Base-by-base conservation (phyloP, 345 rosid species). In the Citrus maxima region DNA sequence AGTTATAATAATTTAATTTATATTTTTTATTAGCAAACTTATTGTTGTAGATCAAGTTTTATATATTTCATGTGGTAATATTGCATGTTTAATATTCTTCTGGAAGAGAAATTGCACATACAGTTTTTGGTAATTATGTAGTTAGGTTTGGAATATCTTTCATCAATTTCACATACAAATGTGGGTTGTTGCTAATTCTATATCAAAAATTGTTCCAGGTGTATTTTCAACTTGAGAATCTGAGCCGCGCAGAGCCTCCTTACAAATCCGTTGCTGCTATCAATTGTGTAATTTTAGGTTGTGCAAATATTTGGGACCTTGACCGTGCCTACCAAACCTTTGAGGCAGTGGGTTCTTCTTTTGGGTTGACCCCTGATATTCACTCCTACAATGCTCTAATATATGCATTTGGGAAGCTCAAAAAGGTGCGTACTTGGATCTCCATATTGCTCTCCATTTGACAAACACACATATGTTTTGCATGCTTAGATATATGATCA, bases 241-340 rank as follows among this genome's bases (percentile, higher is more conserved):
- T 92, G 88, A 91, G 91, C 75, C 80, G 60, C 66, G 93, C 90
- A 67, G 89, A 94, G 25, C 88, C 88, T 66, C 97, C 97, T 49
- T 90, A 90, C 85, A 96, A 93, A 85, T 96, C 99, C 64, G 92
- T 94, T 70, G 93, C 97, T 87, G 98, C 97, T 80, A 80, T 96
- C 65, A 96, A 96, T 82, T 96, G 98, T 90, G 77, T 96, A 75
- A 84, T 96, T 83, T 84, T 93, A 74, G 99, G 99, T 60, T 94
- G 97, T 78, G 98, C 98, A 82, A 90, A 90, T 86, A 88, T 86
- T 84, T 94, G 99, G 99, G 99, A 96, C 77, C 87, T 94, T 35
- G 95, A 91, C 69, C 98, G 98, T 78, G 97, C 99, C 73, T 94
- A 94, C 77, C 94, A 94, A 84, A 96, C 98, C n/a, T 93, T 96